phyloP scores from a whole-genome alignment of 345 rosid genomes.

The Boechera divaricarpa region DNA sequence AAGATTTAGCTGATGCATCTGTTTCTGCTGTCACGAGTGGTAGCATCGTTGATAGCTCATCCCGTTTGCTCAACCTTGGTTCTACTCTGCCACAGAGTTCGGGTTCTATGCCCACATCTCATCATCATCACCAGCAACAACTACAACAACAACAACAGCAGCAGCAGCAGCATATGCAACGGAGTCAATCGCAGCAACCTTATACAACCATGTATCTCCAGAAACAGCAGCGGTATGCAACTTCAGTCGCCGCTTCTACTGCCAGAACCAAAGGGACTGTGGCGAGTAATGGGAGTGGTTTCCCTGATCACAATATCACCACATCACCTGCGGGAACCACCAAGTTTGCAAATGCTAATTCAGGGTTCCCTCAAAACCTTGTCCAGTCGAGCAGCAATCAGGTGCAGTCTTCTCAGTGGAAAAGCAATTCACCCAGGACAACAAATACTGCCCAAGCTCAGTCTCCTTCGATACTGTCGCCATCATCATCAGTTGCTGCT shows the following conservation, averaged over 20 bases:
- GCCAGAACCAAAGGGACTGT: constrained; percentile 68
- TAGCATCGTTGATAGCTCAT: constrained; percentile 79
- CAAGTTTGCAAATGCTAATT: constrained; percentile 62
- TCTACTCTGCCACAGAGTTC: constrained; percentile 58
- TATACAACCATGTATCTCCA: constrained; percentile 64
- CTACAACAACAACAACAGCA: constrained; percentile 57
- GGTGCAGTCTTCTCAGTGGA: constrained; percentile 86
- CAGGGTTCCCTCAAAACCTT: constrained; percentile 73
- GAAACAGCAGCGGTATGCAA: constrained; percentile 73
- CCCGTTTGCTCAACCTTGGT: constrained; percentile 63
- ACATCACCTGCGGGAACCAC: constrained; percentile 60
- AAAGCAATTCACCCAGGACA: constrained; percentile 63
- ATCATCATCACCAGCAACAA: constrained; percentile 51
- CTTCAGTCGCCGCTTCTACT: constrained; percentile 63
- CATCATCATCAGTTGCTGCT: constrained; percentile 54
- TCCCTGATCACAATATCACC: constrained; percentile 63
- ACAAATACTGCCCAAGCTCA: constrained; percentile 55
- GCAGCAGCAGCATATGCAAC: constrained; percentile 58
- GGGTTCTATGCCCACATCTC: constrained; percentile 46
- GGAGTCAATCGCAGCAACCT: constrained; percentile 56
- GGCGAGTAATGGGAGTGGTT: constrained; percentile 66
- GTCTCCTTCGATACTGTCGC: constrained; percentile 53
- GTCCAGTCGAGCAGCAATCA: constrained; percentile 70
- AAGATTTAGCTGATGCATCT: constrained; percentile 61
- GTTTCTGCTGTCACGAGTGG: constrained; percentile 61